Base-by-base conservation (phyloP, 352 stramenopile genomes). In the Peronospora belbahrii region DNA sequence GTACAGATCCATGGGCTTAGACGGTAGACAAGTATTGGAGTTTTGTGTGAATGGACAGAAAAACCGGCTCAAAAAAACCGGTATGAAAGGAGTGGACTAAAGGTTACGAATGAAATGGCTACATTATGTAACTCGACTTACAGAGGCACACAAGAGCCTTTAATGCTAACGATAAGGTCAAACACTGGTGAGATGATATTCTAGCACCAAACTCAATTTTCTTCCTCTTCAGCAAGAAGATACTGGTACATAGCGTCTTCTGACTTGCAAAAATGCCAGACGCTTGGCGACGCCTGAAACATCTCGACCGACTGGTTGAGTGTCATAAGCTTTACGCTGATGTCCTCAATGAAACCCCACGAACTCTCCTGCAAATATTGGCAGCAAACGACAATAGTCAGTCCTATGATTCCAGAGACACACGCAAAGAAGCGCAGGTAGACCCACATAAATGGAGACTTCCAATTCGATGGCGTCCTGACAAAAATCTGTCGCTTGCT, bases 201-300 rank as follows among this genome's bases (percentile, higher is more conserved):
- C n/a, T n/a, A n/a, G n/a, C n/a, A n/a, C n/a, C n/a, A n/a, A 36
- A 42, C 5, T 66, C 39, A 66, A 42, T 59, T 52, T 42, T 90
- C 78, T 37, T 91, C 77, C 15, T 78, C 66, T 44, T 88, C 79
- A 2, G 76, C 71, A 6, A 88, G 59, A 50, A 91, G 45, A 41
- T 88, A 91, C 40, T 87, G 71, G 58, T 82, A 67, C 59, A 91
- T 72, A 36, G 68, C 72, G 36, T 87, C 71, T 48, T 91, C 76
- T 1, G 70, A 70, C 52, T 88, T 85, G 73, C 79, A 89, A 52
- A 84, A 94, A 59, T 94, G 82, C 67, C 76, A 94, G 20, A 91
- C 32, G 35, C 74, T 82, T 3, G 76, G 79, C 1, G 67, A 74
- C 19, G 66, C 67, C 31, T 85, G 52, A 47, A 94, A 94, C 9